phyloP scores from a whole-genome alignment of 768 basidiomycete species.

The Suillus occidentalis region DNA sequence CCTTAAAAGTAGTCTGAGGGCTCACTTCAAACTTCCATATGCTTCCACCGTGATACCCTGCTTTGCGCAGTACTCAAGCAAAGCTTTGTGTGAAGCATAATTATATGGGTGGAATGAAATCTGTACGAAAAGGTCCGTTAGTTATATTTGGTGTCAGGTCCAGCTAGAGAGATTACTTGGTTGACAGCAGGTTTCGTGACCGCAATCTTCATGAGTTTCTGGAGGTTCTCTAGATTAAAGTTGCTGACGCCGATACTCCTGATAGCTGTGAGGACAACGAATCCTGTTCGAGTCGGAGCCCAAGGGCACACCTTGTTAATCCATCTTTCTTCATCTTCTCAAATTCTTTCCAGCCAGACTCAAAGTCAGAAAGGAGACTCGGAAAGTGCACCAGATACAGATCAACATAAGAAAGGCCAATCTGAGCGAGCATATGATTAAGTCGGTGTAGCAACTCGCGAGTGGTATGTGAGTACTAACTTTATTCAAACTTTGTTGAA shows the following conservation, averaged over 20 bases:
- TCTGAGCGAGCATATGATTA: constrained; percentile 35
- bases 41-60: constrained; percentile 65
- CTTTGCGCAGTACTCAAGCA: constrained; percentile 53
- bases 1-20: constrained; percentile 31
- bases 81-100: constrained; percentile 56
- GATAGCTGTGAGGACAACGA: constrained; percentile 9
- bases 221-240: constrained; percentile 52
- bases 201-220: constrained; percentile 50
- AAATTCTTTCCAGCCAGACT: constrained; percentile 53
- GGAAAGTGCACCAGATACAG: constrained; percentile 71
- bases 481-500: constrained; percentile 49
- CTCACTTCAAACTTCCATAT: constrained; percentile 62
- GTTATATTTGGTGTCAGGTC: neutral
- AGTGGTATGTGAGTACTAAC: constrained; percentile 31
- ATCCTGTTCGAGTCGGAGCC: neutral
- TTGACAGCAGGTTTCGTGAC: constrained; percentile 66
- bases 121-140: constrained; percentile 30
- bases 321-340: constrained; percentile 52
- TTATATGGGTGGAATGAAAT: constrained; percentile 74
- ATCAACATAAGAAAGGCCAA: constrained; percentile 61
- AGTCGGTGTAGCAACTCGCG: neutral
- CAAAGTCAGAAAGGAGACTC: constrained; percentile 29
- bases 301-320: constrained; percentile 24
- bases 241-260: constrained; percentile 80
- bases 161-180: constrained; percentile 44